Conservation (phyloP, 2,329 filamentous ascomycete genomes). For the Ascochyta fabae region DNA sequence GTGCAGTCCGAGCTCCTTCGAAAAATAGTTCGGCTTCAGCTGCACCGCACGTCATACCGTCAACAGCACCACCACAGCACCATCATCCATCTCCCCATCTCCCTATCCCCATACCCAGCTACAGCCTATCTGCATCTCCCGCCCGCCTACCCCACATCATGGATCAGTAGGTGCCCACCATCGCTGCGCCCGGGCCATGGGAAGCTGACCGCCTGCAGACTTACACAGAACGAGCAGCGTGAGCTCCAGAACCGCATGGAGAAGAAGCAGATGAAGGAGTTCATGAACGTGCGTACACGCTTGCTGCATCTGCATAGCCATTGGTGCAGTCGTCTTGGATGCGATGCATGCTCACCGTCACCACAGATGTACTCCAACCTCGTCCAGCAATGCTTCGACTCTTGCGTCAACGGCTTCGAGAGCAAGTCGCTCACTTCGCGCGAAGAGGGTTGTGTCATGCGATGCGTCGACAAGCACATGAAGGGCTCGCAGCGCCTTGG, state of each 20-base stretch:
- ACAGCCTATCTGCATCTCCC: background rate
- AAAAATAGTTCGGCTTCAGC: slow-evolving; percentile 4
- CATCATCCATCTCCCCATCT: background rate
- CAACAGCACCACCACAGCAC: slow-evolving; percentile 4
- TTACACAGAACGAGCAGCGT: slow-evolving; percentile 82
- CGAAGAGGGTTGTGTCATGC: slow-evolving; percentile 90
- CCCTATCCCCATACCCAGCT: background rate
- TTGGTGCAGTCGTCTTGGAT: slow-evolving; percentile 2
- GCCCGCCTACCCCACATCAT: slow-evolving; percentile 26
- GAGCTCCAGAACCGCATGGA: slow-evolving; percentile 95
- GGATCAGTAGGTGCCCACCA: slow-evolving; percentile 43
- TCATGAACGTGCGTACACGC: slow-evolving; percentile 78
- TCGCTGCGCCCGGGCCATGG: background rate
- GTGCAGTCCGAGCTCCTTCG: slow-evolving; percentile 1
- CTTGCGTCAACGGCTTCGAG: slow-evolving; percentile 98
- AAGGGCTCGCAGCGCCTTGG: slow-evolving; percentile 88
- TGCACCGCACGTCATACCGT: slow-evolving; percentile 22
- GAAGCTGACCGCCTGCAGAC: slow-evolving; percentile 54
- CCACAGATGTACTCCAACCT: slow-evolving; percentile 73
- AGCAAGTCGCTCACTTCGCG: slow-evolving; percentile 89
- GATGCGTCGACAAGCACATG: slow-evolving; percentile 96
- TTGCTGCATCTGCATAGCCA: slow-evolving; percentile 4
- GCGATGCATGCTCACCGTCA: background rate
- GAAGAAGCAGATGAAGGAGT: slow-evolving; percentile 98
- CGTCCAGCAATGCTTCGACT: slow-evolving; percentile 90